phyloP scores from a whole-genome alignment of 768 basidiomycete species.

The Paxillus ammoniavirescens region DNA sequence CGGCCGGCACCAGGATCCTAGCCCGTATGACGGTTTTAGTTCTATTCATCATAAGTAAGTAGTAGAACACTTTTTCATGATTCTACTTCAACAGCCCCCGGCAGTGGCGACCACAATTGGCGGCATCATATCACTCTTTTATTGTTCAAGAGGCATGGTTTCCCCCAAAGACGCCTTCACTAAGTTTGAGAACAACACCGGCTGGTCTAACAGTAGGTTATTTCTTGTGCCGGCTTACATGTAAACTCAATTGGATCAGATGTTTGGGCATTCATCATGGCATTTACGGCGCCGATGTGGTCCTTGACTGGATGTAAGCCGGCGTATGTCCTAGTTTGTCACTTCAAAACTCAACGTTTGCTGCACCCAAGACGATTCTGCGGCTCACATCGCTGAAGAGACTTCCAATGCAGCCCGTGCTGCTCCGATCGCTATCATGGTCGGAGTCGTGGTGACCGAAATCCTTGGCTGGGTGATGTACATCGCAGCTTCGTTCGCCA shows the following conservation, averaged over 20 bases:
- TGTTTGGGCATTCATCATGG: slow-evolving; percentile 22
- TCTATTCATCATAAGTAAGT: slow-evolving; percentile 17
- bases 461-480: slow-evolving; percentile 42
- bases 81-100: not conserved
- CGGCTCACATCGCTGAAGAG: slow-evolving; percentile 48
- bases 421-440: slow-evolving; percentile 45
- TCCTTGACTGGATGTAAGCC: slow-evolving; percentile 22
- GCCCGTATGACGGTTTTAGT: slow-evolving; percentile 21
- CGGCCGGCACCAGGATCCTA: slow-evolving; percentile 18
- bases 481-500: slow-evolving; percentile 45
- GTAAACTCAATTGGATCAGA: slow-evolving; percentile 5
- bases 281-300: slow-evolving; percentile 29
- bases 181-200: slow-evolving; percentile 26
- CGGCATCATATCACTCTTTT: slow-evolving; percentile 13
- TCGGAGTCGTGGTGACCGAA: slow-evolving; percentile 39
- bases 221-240: not conserved
- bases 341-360: not conserved
- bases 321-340: not conserved
- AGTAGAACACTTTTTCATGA: not conserved
- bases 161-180: slow-evolving; percentile 19
- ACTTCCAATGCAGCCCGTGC: slow-evolving; percentile 41
- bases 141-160: slow-evolving; percentile 16
- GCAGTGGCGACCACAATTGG: slow-evolving; percentile 20
- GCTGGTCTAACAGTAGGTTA: slow-evolving; percentile 19
- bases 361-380: slow-evolving; percentile 40